phyloP scores from a whole-genome alignment of 2,329 filamentous ascomycete genomes.

The Rhynchosporium agropyri region DNA sequence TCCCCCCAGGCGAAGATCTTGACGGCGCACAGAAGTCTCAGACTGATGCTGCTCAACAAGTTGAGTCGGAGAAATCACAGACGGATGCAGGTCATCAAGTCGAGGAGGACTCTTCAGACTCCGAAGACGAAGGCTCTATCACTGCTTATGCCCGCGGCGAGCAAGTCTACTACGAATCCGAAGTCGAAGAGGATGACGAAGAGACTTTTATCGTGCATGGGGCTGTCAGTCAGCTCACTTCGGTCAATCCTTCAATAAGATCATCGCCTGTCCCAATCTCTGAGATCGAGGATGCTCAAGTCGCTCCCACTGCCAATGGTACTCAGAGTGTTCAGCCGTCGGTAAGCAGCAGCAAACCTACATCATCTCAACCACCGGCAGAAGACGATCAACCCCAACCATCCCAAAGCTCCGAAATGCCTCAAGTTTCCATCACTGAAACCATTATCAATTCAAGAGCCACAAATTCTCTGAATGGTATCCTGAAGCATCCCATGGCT shows the following conservation, averaged over 20 bases:
- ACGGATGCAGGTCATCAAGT: not conserved
- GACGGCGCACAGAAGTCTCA: not conserved
- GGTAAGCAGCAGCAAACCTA: conserved; percentile 5
- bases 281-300: conserved; percentile 5
- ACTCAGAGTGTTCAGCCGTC: conserved; percentile 3
- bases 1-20: not conserved
- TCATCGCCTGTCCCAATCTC: conserved; percentile 6
- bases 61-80: not conserved
- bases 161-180: conserved; percentile 11
- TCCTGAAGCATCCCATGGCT: not conserved
- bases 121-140: not conserved
- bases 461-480: conserved; percentile 1
- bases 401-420: conserved; percentile 5
- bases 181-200: conserved; percentile 16
- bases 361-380: conserved; percentile 2
- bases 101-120: not conserved
- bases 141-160: conserved; percentile 3
- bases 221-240: not conserved
- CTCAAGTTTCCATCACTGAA: conserved; percentile 4
- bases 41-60: conserved; percentile 1
- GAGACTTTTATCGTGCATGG: not conserved
- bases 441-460: not conserved
- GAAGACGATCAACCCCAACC: conserved; percentile 10
- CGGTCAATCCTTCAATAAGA: conserved; percentile 2
- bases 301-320: not conserved